phyloP scores from a whole-genome alignment of 2,329 filamentous ascomycete species.

The Samsoniella hepiali region DNA sequence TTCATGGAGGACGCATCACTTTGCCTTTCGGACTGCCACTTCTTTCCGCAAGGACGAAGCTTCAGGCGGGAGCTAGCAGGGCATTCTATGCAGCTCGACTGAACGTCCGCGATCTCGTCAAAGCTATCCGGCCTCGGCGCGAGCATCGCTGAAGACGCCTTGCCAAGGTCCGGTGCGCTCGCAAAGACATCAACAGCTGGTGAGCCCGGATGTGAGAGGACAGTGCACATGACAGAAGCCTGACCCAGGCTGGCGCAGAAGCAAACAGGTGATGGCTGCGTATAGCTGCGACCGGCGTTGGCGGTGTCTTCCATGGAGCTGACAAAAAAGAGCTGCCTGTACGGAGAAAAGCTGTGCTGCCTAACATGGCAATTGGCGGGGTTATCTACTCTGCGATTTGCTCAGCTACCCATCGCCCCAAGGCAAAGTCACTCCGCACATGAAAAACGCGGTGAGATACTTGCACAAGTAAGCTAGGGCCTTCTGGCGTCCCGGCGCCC shows the following conservation, averaged over 20 bases:
- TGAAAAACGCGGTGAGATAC: constrained; percentile 13
- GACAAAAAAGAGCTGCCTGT: neutral
- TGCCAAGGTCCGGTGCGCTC: neutral
- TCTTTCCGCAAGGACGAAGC: neutral
- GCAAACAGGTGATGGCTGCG: neutral
- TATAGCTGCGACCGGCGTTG: neutral
- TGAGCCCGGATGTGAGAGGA: neutral
- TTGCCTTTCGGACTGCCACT: neutral
- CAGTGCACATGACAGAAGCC: neutral
- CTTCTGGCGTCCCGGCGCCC: neutral
- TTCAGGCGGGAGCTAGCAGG: neutral
- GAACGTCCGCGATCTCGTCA: neutral
- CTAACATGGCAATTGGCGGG: neutral
- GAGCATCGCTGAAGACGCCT: neutral
- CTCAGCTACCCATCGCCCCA: neutral
- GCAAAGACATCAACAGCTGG: neutral
- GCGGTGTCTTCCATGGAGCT: neutral
- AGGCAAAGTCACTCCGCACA: constrained; percentile 9
- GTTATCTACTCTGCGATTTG: neutral
- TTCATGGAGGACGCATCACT: neutral
- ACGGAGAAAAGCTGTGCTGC: neutral
- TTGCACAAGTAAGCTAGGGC: neutral
- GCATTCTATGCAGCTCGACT: neutral
- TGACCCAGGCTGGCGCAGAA: neutral
- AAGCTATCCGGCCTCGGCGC: neutral